These are phyloP conservation scores for Marchantia polymorpha DNA, from an alignment of 225 moss, liverwort and hornwort species.

Conservation along the genomic window DNA sequence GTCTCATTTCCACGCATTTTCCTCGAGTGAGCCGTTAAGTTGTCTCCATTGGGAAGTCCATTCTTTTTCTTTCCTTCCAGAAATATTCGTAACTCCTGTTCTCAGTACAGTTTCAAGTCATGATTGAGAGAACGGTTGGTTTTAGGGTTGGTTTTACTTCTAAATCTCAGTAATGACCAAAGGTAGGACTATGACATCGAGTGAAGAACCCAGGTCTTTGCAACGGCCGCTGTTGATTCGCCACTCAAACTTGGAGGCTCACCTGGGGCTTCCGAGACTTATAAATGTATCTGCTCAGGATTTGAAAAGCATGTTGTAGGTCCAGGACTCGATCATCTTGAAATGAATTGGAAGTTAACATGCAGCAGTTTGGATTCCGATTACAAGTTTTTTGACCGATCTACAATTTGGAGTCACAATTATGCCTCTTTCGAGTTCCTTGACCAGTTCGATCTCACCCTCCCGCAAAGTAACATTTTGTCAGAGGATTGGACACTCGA, in stretches of 20 bases:
- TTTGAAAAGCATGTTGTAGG: background rate
- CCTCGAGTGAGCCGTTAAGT: background rate
- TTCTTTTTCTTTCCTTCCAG: background rate
- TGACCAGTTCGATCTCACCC: too few relatives aligned
- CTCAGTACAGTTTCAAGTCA: background rate
- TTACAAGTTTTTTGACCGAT: too few relatives aligned
- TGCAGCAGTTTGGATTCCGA: too few relatives aligned
- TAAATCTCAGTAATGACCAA: background rate
- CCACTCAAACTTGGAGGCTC: background rate
- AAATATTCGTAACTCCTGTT: background rate
- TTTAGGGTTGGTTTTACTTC: background rate
- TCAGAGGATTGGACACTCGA: too few relatives aligned
- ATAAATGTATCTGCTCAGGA: background rate
- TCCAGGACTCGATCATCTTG: background rate
- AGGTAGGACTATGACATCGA: background rate
- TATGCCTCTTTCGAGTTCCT: too few relatives aligned
- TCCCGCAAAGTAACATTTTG: too few relatives aligned
- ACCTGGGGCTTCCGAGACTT: background rate
- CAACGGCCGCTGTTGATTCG: background rate
- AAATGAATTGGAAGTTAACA: too few relatives aligned
- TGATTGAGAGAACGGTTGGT: slow-evolving; percentile 3
- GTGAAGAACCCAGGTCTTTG: background rate
- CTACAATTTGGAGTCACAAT: too few relatives aligned
- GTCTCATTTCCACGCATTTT: background rate
- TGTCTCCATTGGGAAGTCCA: background rate